Evolutionary conservation across 345 rosid genomes (phyloP), one percentile per base, ranked within the genome.

Genomic region (Salix udensis): DNA sequence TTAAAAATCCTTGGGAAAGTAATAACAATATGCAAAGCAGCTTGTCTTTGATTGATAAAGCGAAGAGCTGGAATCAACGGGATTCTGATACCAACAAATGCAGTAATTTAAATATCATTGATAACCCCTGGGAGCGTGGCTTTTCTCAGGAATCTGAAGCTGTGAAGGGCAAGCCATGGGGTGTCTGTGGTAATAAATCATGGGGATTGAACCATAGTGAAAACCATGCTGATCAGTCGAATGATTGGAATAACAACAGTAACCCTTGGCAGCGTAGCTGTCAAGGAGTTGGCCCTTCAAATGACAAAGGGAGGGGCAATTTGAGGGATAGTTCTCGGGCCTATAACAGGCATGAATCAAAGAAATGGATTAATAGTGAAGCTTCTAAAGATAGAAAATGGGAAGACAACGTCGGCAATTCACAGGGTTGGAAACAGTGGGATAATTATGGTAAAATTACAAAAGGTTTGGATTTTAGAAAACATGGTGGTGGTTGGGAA

Each of bases 101-200:
- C 2, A 69, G 34, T 65, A 53, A 78, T 75, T 30, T 31, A 18
- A 82, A 74, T 24, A 65, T 70, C 24, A 55, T 61, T 65, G 81
- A 62, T 68, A 81, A 85, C 70, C 81, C 86, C 15, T 87, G 92
- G 97, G 90, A 88, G 62, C 50, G 50, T 42, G 73, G 78, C 85
- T 42, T 31, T 77, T 52, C 81, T 67, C 72, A 44, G 81, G 76
- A 67, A 50, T 74, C 82, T 79, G 81, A 80, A 80, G 78, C 53
- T 74, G 81, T 18, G 23, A 76, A 78, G 71, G 78, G 67, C 61
- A 68, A 71, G 40, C 52, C 68, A 12, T 64, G 80, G 85, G 78
- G 68, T 68, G 73, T n/a, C 16, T 48, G 55, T 15, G 68, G 62
- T 21, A 23, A 70, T 52, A 70, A 70, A n/a, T 52, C 34, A 42